Percentiles rank a stretch among this genome's conserved stretches.
Conservation (phyloP, 2,329 filamentous ascomycete species). For the Trichoderma koningii region DNA sequence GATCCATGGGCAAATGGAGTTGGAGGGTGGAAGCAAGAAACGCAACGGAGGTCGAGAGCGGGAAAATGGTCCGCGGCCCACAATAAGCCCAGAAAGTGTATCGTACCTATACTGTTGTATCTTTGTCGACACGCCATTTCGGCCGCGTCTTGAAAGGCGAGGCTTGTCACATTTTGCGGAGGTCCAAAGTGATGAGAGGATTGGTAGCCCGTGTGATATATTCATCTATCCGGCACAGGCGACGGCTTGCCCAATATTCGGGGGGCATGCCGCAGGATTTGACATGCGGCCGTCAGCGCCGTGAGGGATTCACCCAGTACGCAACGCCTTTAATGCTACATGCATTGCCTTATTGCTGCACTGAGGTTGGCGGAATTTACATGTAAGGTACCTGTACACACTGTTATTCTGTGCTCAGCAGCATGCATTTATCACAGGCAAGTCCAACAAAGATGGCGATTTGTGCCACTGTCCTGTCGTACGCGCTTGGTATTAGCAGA, state of each 20-base stretch:
- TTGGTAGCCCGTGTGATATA: not conserved
- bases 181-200: not conserved
- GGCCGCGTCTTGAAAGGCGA: slow-evolving; percentile 3
- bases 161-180: slow-evolving; percentile 9
- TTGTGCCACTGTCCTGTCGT: not conserved
- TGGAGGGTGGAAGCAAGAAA: not conserved
- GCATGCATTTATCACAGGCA: too few species aligned
- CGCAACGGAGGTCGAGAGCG: not conserved
- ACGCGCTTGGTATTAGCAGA: too few species aligned
- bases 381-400: not conserved
- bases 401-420: too few species aligned
- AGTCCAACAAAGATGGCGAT: not conserved
- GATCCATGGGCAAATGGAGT: slow-evolving; percentile 7
- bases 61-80: not conserved
- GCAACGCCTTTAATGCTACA: too few species aligned
- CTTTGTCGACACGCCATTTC: slow-evolving; percentile 13
- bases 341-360: too few species aligned
- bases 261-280: slow-evolving; percentile 11
- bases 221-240: slow-evolving; percentile 3
- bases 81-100: slow-evolving; percentile 24
- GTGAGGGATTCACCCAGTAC: not conserved
- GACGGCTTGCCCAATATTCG: not conserved
- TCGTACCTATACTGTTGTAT: too few species aligned
- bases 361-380: too few species aligned
- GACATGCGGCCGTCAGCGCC: slow-evolving; percentile 12